phyloP scores from a whole-genome alignment of 176 grass and related monocot genomes.

The Lolium multiflorum region DNA sequence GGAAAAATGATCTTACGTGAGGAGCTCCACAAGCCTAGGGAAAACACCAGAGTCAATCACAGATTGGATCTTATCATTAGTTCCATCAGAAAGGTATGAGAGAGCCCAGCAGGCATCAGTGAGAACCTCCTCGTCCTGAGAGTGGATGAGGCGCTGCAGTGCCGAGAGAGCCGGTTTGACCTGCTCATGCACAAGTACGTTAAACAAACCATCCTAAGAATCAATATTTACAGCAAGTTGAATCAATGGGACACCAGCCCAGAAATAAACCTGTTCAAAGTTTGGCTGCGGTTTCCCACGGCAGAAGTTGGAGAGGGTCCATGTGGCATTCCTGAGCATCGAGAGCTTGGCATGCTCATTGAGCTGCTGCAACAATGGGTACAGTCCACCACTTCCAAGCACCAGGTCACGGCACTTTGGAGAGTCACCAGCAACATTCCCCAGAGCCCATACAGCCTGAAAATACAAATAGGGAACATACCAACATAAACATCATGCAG shows the following conservation, averaged over 20 bases:
- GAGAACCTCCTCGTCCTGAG: constrained; percentile 90
- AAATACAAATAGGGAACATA: constrained; percentile 24
- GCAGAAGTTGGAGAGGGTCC: constrained; percentile 96
- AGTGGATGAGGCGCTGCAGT: constrained; percentile 86
- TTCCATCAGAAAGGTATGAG: constrained; percentile 93
- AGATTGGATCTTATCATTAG: constrained; percentile 96
- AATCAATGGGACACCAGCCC: background rate
- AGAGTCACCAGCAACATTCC: constrained; percentile 96
- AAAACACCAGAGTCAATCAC: constrained; percentile 91
- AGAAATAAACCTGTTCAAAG: constrained; percentile 83
- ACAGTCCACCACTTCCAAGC: constrained; percentile 66
- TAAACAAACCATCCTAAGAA: constrained; percentile 21
- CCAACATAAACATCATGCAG: background rate
- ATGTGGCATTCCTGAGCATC: constrained; percentile 95
- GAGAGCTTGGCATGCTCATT: constrained; percentile 94
- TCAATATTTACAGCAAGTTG: background rate
- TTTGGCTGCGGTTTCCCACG: constrained; percentile 86
- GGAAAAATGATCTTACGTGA: constrained; percentile 60
- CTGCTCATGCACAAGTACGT: constrained; percentile 41
- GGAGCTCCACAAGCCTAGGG: constrained; percentile 87
- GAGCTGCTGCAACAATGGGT: constrained; percentile 77
- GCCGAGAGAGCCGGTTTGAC: constrained; percentile 86
- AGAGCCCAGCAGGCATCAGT: constrained; percentile 97
- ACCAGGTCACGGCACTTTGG: constrained; percentile 89
- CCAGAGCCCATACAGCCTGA: constrained; percentile 94